Evolutionary conservation across 192 early-diverging fungal species (phyloP).

Genomic region (Umbelopsis isabellina): DNA sequence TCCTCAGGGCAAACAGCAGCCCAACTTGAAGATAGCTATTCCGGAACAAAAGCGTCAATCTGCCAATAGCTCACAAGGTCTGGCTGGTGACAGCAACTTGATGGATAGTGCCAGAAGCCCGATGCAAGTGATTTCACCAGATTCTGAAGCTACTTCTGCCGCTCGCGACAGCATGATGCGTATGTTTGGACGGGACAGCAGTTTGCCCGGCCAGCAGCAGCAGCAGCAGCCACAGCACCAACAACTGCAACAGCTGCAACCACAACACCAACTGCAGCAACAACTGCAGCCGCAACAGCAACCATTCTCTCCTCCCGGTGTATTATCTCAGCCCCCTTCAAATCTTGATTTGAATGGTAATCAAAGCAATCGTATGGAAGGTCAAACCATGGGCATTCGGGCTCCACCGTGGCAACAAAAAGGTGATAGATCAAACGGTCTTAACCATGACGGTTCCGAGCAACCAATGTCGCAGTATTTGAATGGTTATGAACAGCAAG

Average conservation of each 20-base stretch:
- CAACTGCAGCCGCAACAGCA: not conserved
- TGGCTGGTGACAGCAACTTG: not conserved
- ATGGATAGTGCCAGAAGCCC: not conserved
- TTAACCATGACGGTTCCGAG: not conserved
- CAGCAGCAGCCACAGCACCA: not conserved
- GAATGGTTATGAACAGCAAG: not conserved
- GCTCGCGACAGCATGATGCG: conserved; percentile 14
- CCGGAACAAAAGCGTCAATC: not conserved
- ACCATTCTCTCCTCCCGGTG: not conserved
- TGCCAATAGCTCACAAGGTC: not conserved
- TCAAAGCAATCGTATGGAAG: not conserved
- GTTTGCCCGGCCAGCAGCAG: not conserved
- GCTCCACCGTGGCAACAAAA: conserved; percentile 35
- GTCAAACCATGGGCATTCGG: conserved; percentile 22
- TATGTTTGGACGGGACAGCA: conserved; percentile 3
- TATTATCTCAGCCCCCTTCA: not conserved
- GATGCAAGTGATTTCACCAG: not conserved
- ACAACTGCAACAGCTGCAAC: not conserved
- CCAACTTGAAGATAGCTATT: conserved; percentile 13
- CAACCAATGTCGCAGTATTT: conserved; percentile 13
- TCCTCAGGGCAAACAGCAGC: not conserved
- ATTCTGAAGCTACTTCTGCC: not conserved
- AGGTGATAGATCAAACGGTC: not conserved
- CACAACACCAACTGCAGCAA: conserved; percentile 14
- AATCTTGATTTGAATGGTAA: conserved; percentile 6